Conservation (phyloP, 2,329 filamentous ascomycete species). For the Exophiala dermatitidis region DNA sequence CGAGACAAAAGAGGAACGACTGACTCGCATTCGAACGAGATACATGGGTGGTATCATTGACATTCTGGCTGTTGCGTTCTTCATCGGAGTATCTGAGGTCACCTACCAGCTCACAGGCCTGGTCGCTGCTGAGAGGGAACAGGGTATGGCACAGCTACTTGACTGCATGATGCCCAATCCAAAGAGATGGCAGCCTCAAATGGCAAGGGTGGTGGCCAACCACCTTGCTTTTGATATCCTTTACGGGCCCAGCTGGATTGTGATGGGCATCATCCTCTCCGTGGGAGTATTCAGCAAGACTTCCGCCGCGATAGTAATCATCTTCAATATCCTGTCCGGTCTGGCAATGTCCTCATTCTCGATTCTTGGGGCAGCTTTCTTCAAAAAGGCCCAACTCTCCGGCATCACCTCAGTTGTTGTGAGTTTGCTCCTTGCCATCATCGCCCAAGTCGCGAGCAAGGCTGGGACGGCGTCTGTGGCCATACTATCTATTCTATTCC, state of each 20-base stretch:
- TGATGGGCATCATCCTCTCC: slow-evolving; percentile 60
- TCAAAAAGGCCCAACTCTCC: slow-evolving; percentile 79
- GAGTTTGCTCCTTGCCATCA: slow-evolving; percentile 67
- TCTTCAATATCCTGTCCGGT: slow-evolving; percentile 71
- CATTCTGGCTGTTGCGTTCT: slow-evolving; percentile 70
- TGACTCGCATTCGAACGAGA: slow-evolving; percentile 55
- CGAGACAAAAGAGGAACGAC: slow-evolving; percentile 59
- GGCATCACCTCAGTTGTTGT: slow-evolving; percentile 71
- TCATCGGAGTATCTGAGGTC: slow-evolving; percentile 71
- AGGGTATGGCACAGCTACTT: slow-evolving; percentile 78
- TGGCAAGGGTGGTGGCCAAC: slow-evolving; percentile 67
- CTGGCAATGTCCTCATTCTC: slow-evolving; percentile 72
- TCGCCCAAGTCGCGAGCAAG: slow-evolving; percentile 66
- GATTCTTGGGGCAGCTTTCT: slow-evolving; percentile 73
- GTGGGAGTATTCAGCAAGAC: slow-evolving; percentile 60
- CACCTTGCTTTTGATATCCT: slow-evolving; percentile 73
- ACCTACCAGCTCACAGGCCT: slow-evolving; percentile 82
- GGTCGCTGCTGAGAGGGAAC: slow-evolving; percentile 76
- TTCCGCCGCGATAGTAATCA: slow-evolving; percentile 57
- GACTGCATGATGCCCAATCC: slow-evolving; percentile 85
- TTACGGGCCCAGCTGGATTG: slow-evolving; percentile 75
- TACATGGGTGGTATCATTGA: slow-evolving; percentile 70
- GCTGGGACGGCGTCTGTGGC: slow-evolving; percentile 58
- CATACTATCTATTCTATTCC: slow-evolving; percentile 68
- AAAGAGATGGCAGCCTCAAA: slow-evolving; percentile 67